A percentile compares a stretch with the other conserved stretches of the same genome.
phyloP scores from a whole-genome alignment of 495 filamentous ascomycete species.

The Aspergillus indologenus region DNA sequence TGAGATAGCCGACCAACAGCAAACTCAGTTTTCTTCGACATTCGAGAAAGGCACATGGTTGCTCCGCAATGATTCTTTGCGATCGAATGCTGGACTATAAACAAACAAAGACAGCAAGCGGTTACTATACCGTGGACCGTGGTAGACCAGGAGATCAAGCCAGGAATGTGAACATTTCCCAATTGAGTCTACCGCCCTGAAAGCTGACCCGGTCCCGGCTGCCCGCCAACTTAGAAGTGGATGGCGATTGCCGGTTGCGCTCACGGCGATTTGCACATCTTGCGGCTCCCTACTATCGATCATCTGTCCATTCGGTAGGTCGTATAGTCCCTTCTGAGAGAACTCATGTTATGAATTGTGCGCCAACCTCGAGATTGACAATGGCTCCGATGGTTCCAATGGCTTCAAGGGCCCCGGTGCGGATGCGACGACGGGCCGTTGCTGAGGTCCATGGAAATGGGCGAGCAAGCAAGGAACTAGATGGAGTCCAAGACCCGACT shows the following conservation, averaged over 20 bases:
- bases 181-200: neutral
- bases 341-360: neutral
- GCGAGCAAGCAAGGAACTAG: neutral
- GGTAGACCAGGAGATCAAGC: too few species aligned
- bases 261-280: neutral
- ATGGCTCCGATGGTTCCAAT: neutral
- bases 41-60: neutral
- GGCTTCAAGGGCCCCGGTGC: neutral
- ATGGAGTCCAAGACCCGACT: neutral
- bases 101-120: neutral
- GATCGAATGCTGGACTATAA: neutral
- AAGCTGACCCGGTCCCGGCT: neutral
- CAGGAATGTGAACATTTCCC: neutral
- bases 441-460: neutral
- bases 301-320: neutral
- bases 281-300: neutral
- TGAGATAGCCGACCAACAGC: neutral
- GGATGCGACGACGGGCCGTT: neutral
- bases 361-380: neutral
- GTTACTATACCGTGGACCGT: too few species aligned
- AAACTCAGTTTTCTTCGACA: neutral
- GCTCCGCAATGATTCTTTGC: neutral
- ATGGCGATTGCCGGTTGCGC: neutral
- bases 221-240: neutral
- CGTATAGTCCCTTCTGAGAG: too few species aligned